These are phyloP conservation scores for Gomphus bonarii DNA, from an alignment of 1,284 basidiomycete species.

Conservation along the genomic window DNA sequence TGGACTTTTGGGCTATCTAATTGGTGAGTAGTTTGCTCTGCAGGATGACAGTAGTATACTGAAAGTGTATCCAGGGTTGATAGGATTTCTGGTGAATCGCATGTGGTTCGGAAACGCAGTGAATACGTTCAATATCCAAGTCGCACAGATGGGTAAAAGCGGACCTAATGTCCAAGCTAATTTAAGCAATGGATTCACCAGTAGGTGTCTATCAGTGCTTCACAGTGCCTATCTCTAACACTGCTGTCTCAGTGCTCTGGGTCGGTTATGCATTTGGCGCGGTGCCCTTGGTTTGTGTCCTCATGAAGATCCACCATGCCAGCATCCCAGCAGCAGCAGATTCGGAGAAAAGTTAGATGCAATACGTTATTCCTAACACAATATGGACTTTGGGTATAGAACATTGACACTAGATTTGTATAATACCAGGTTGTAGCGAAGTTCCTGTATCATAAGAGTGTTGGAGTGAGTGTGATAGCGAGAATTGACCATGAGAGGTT, in stretches of 20 bases:
- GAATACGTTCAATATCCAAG: conserved; percentile 61
- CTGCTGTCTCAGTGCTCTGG: conserved; percentile 49
- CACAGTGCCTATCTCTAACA: too few relatives aligned
- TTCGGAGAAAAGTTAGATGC: background rate
- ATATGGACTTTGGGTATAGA: background rate
- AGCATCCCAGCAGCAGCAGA: background rate
- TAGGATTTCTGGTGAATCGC: conserved; percentile 57
- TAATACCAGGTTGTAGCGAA: background rate
- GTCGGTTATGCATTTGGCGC: conserved; percentile 66
- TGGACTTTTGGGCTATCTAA: conserved; percentile 62
- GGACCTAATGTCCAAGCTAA: conserved; percentile 52
- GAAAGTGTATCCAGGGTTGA: conserved; percentile 36
- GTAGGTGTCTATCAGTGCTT: conserved; percentile 31
- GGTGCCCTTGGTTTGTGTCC: conserved; percentile 55
- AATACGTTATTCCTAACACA: background rate
- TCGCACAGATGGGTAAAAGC: conserved; percentile 37
- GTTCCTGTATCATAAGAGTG: background rate
- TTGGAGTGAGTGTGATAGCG: background rate
- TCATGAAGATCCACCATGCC: conserved; percentile 51
- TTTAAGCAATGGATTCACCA: conserved; percentile 65
- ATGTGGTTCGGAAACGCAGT: conserved; percentile 77
- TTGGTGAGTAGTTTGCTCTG: conserved; percentile 32
- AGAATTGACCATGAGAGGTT: too few relatives aligned
- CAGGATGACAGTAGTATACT: background rate
- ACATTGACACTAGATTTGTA: background rate